phyloP scores from a whole-genome alignment of 2,329 filamentous ascomycete genomes.

The Sporothrix mexicana region DNA sequence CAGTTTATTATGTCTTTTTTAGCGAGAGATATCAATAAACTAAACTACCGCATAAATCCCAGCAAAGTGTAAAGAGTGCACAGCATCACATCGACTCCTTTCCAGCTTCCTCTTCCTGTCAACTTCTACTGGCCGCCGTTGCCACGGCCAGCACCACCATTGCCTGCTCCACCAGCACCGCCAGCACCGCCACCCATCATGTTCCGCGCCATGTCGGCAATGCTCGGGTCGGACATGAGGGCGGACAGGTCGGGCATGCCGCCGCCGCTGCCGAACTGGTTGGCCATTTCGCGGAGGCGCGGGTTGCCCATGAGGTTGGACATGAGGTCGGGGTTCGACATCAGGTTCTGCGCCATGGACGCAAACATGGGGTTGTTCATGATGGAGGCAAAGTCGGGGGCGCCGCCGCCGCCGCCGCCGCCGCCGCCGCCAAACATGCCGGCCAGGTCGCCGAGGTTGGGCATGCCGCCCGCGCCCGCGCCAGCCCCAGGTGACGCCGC shows the following conservation, averaged over 20 bases:
- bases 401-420: constrained; percentile 71
- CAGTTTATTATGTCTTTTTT: too few species aligned
- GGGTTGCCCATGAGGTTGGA: constrained; percentile 94
- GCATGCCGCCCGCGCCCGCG: constrained; percentile 61
- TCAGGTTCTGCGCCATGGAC: constrained; percentile 94
- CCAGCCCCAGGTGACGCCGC: constrained; percentile 41
- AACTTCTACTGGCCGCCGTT: background rate
- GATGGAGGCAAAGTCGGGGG: constrained; percentile 85
- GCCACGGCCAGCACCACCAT: constrained; percentile 26
- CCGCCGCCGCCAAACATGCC: constrained; percentile 71
- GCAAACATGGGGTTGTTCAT: constrained; percentile 99
- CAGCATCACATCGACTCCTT: background rate
- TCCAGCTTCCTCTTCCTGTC: background rate
- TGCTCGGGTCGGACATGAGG: constrained; percentile 89
- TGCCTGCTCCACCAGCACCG: constrained; percentile 15
- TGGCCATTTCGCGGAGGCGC: constrained; percentile 83
- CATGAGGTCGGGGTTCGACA: constrained; percentile 96
- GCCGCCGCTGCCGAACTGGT: constrained; percentile 70
- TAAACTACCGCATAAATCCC: too few species aligned
- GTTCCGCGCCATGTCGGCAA: constrained; percentile 75
- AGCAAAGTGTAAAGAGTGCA: background rate
- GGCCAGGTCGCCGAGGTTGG: constrained; percentile 72
- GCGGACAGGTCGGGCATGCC: constrained; percentile 80
- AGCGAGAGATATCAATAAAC: too few species aligned
- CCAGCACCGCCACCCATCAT: constrained; percentile 42